Evolutionary conservation across 306 rosid species (phyloP).

Genomic region (Hippophae rhamnoides): DNA sequence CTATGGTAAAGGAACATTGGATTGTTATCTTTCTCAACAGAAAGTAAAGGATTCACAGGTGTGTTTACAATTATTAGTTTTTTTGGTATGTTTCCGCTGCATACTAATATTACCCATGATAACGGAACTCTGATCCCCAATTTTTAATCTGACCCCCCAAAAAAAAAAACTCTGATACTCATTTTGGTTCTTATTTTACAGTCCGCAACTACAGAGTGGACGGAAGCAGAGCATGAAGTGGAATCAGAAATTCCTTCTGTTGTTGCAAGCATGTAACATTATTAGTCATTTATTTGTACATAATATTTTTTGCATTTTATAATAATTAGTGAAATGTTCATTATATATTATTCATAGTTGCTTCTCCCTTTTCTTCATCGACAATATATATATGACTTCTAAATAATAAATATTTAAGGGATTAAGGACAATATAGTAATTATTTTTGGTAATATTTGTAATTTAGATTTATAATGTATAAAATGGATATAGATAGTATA

Average conservation of each 20-base stretch:
- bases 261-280: constrained; percentile 79
- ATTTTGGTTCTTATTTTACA: constrained; percentile 3
- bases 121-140: background rate
- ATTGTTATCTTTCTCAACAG: constrained; percentile 47
- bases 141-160: background rate
- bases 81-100: too few relatives aligned
- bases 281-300: constrained; percentile 36
- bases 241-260: constrained; percentile 65
- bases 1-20: constrained; percentile 64
- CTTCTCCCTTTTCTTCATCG: too few relatives aligned
- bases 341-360: background rate
- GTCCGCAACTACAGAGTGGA: constrained; percentile 23
- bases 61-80: background rate
- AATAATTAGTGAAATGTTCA: constrained; percentile 19
- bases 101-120: too few relatives aligned
- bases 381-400: too few relatives aligned
- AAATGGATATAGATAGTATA: too few relatives aligned
- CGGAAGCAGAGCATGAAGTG: constrained; percentile 50
- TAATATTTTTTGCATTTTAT: constrained; percentile 37
- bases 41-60: constrained; percentile 43
- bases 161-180: background rate
- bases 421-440: too few relatives aligned
- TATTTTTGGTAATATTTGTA: too few relatives aligned
- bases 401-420: too few relatives aligned
- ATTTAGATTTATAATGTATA: too few relatives aligned